phyloP scores from a whole-genome alignment of 202 grass and related monocot genomes.

The Panicum hallii region DNA sequence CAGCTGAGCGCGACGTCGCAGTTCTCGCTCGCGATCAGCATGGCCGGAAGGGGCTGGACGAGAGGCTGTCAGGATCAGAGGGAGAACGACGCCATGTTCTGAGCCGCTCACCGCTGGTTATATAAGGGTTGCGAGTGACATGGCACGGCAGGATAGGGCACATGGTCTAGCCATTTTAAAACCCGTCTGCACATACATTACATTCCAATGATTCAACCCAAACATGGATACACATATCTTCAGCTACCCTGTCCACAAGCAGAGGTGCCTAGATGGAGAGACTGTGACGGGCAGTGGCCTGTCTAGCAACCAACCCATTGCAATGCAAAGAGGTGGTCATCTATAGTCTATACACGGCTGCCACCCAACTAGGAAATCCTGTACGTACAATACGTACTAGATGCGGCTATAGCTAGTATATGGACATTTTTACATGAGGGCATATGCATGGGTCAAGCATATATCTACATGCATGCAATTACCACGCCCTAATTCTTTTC shows the following conservation, averaged over 20 bases:
- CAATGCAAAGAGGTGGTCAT: not conserved
- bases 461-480: not conserved
- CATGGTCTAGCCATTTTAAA: conserved; percentile 27
- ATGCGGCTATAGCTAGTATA: not conserved
- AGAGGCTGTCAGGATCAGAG: conserved; percentile 13
- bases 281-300: no score
- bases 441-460: conserved; percentile 8
- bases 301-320: not conserved
- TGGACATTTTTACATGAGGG: conserved; percentile 2
- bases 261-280: not conserved
- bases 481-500: not conserved
- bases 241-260: not conserved
- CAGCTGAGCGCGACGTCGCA: not conserved
- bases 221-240: not conserved
- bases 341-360: not conserved
- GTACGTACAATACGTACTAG: not conserved
- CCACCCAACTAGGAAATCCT: not conserved
- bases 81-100: not conserved
- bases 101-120: no score
- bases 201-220: not conserved
- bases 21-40: no score
- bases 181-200: conserved; percentile 1
- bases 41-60: no score
- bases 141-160: not conserved
- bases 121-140: not conserved